Percentiles rank a stretch among this genome's conserved stretches.
These are phyloP conservation scores for Leccinum griseonigrum DNA, from an alignment of 1,284 basidiomycete species.

Conservation along the genomic window DNA sequence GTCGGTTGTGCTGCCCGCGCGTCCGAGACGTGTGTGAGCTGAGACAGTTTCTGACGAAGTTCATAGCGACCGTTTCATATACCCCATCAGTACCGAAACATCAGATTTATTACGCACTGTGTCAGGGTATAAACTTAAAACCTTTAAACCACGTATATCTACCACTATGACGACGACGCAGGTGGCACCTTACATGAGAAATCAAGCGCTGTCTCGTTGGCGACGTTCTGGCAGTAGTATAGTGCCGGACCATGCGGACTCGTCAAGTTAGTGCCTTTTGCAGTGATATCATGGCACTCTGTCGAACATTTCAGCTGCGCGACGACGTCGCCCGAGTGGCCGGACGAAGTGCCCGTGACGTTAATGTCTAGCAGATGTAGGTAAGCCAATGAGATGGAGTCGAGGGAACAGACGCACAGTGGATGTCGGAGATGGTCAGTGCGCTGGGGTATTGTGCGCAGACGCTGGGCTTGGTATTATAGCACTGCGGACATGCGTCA, in stretches of 20 bases:
- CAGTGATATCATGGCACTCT: conserved; percentile 23
- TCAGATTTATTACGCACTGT: no score
- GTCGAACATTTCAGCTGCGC: conserved; percentile 34
- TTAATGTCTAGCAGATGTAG: conserved; percentile 21
- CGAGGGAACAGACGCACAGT: conserved; percentile 15
- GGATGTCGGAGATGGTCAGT: conserved; percentile 34
- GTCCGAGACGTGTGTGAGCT: no score
- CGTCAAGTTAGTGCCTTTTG: conserved; percentile 12
- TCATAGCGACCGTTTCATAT: no score
- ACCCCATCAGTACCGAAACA: no score
- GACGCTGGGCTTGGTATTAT: conserved; percentile 29
- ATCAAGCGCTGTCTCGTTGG: conserved; percentile 81
- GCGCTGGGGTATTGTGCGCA: conserved; percentile 36
- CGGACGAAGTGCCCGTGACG: conserved; percentile 33
- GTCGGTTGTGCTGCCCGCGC: no score
- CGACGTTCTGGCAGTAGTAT: conserved; percentile 23
- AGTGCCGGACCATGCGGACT: conserved; percentile 7
- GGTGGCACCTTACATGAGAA: conserved; percentile 97
- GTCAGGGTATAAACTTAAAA: no score
- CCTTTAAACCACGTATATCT: no score
- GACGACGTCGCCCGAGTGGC: conserved; percentile 31
- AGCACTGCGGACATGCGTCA: conserved; percentile 35
- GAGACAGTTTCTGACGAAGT: no score
- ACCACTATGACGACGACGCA: conserved; percentile 55
- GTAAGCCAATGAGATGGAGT: no score